phyloP scores from a whole-genome alignment of 768 basidiomycete genomes.

The Hericium erinaceus region DNA sequence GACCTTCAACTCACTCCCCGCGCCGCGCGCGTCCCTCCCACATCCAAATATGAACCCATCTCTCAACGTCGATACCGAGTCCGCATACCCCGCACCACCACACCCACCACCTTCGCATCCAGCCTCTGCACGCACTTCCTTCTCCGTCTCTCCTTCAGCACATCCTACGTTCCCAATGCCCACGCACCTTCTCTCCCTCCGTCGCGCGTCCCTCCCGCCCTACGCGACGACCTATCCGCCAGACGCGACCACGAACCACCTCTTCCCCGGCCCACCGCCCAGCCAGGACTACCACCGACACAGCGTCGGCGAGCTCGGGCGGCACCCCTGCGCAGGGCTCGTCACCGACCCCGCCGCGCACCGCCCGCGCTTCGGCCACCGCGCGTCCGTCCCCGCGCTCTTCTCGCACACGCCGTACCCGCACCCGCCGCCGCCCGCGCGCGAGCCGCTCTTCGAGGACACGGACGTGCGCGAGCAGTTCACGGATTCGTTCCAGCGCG shows the following conservation, averaged over 20 bases:
- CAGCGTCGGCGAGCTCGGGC: not conserved
- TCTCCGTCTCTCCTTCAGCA: not conserved
- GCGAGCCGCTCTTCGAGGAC: not conserved
- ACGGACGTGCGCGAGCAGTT: not conserved
- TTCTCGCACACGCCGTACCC: constrained; percentile 1
- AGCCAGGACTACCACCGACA: not conserved
- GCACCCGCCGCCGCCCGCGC: not conserved
- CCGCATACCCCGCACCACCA: not conserved
- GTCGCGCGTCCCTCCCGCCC: not conserved
- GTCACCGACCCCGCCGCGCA: not conserved
- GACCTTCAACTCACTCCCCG: not conserved
- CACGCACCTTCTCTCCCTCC: not conserved
- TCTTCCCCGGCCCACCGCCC: not conserved
- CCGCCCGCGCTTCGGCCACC: constrained; percentile 11
- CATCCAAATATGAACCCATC: not conserved
- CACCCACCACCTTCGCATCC: not conserved
- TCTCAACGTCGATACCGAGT: not conserved
- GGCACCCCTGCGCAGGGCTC: not conserved
- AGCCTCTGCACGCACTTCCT: not conserved
- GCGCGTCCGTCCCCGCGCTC: constrained; percentile 11
- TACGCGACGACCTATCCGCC: not conserved
- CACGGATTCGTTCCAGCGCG: constrained; percentile 9
- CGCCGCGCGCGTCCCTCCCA: not conserved
- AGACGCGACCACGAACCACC: not conserved
- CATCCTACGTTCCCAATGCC: not conserved